Conservation (phyloP, 228 moss, liverwort and hornwort genomes). For the Sphagnum fallax region DNA sequence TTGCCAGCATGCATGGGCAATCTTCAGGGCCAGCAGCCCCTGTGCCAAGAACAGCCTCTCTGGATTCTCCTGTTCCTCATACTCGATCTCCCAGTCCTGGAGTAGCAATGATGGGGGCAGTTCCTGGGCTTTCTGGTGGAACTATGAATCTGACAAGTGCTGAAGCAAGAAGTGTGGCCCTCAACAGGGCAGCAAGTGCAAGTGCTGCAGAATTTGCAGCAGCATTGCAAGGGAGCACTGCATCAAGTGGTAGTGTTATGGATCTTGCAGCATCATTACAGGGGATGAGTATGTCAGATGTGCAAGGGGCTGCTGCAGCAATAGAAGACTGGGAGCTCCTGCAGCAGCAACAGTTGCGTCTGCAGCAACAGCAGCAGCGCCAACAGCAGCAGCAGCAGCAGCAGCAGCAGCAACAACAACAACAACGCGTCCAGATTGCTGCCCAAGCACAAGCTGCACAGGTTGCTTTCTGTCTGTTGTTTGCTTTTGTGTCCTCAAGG, state of each 20-base stretch:
- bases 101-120: conserved; percentile 45
- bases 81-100: conserved; percentile 71
- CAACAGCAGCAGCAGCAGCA: conserved; percentile 26
- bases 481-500: too few relatives aligned
- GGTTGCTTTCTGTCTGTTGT: neutral
- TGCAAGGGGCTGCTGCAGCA: conserved; percentile 23
- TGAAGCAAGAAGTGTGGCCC: conserved; percentile 30
- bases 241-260: conserved; percentile 76
- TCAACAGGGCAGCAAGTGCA: conserved; percentile 77
- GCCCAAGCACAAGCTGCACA: conserved; percentile 44
- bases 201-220: conserved; percentile 65
- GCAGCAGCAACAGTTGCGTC: conserved; percentile 31
- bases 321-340: conserved; percentile 37
- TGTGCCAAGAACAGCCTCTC: conserved; percentile 46
- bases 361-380: conserved; percentile 43
- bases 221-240: conserved; percentile 49
- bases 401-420: conserved; percentile 36
- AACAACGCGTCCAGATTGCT: conserved; percentile 30
- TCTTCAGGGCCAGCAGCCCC: conserved; percentile 45
- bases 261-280: conserved; percentile 52
- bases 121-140: conserved; percentile 61
- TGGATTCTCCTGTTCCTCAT: conserved; percentile 51
- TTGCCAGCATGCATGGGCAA: conserved; percentile 28
- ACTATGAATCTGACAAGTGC: conserved; percentile 40
- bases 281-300: conserved; percentile 19